Base-by-base conservation (phyloP, 305 asterid species). In the Fraxinus platypoda region DNA sequence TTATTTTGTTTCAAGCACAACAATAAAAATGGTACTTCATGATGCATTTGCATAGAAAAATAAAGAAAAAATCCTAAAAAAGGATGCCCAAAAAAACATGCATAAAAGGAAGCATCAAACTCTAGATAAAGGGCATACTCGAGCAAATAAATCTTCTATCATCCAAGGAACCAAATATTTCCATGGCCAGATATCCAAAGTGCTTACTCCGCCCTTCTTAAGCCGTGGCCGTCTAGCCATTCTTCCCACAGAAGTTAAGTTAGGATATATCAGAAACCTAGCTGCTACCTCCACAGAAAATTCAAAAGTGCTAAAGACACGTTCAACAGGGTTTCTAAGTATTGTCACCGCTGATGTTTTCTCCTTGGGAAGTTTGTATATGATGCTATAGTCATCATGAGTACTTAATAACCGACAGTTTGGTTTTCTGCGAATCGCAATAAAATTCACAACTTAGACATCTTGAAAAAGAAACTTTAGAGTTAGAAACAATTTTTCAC, bases 121-220 rank as follows among this genome's bases (percentile, higher is more conserved):
- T 72, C 35, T 13, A 84, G 88, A 35, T 80, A 64, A 35, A 19
- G 73, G 83, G 79, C 95, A 71, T 94, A 97, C 99, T 85, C 98
- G 94, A 85, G 95, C 93, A 90, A 94, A 97, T 79, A 97, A 87
- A 86, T 96, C 99, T 90, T 93, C 97, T 84, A 97, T 93, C 97
- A 96, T 96, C 98, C 98, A 94, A 68, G 98, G 99, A 88, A 97
- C 98, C 90, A 97, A 85, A 87, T 92, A 93, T 85, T 92, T 97
- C 99, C 99, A 97, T 8, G 99, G 99, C 99, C 99, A 97, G 86
- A 97, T 94, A 73, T 94, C 97, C 81, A 97, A 91, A 38, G 99
- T 97, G 93, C 97, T 92, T 54, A 92, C 86, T 83, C 91, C 93
- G 71, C 88, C 81, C 78, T 86, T 64, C 89, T 88, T 91, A 46